Conservation (phyloP, 1,284 basidiomycete species). For the Rhodotorula sp. region DNA sequence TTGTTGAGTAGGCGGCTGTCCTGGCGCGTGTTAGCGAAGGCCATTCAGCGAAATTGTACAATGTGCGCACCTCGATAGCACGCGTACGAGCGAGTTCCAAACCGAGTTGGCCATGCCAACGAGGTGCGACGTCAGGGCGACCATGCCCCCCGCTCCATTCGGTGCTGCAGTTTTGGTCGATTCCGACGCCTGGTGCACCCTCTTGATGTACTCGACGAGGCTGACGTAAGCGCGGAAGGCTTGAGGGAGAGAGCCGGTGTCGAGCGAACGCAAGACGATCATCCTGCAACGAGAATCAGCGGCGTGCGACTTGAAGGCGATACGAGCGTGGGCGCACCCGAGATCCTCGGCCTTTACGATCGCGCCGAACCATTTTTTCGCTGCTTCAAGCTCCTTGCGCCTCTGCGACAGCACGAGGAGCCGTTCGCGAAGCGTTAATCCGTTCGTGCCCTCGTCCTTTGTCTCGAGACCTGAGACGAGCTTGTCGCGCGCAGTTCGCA, state of each 20-base stretch:
- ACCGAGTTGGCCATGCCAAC: constrained; percentile 38
- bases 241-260: constrained; percentile 49
- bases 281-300: constrained; percentile 33
- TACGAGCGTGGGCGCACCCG: constrained; percentile 58
- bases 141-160: constrained; percentile 1
- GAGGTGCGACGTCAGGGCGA: constrained; percentile 32
- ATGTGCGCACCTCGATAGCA: constrained; percentile 18
- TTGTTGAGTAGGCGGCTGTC: constrained; percentile 55
- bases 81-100: constrained; percentile 34
- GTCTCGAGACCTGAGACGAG: constrained; percentile 13
- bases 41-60: background rate
- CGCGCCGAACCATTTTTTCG: constrained; percentile 71
- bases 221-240: constrained; percentile 39
- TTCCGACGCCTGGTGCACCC: constrained; percentile 12
- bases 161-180: background rate
- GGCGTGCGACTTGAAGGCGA: background rate
- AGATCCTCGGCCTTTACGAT: constrained; percentile 67
- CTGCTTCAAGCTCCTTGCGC: constrained; percentile 68
- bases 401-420: constrained; percentile 69
- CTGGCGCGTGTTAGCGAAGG: background rate
- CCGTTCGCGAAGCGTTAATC: constrained; percentile 68
- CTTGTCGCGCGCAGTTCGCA: background rate
- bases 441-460: background rate
- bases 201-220: constrained; percentile 34
- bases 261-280: constrained; percentile 45